Evolutionary conservation across 1,284 basidiomycete species (phyloP), one percentile per base, ranked within the genome.

Genomic region (Neolentinus lepideus): DNA sequence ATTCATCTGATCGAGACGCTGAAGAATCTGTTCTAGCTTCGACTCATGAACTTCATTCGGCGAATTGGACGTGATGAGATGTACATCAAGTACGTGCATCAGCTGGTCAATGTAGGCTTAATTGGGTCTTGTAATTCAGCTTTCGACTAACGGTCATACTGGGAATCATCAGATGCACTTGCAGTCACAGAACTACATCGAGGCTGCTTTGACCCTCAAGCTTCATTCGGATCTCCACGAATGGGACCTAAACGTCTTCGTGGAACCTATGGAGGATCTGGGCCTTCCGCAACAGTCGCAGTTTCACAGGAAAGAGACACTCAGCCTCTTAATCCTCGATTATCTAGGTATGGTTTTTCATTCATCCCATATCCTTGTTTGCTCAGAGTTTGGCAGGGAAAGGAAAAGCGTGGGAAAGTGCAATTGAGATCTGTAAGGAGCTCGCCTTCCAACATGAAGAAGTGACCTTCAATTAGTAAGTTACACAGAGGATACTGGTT

Each of bases 331-430:
- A 55, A 92, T 92, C 58, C 76, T 95, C 43, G 92, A 94, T 67
- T 93, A 93, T 64, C 80, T 94, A 21, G 91, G 91, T 90, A 59
- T 61, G 71, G 57, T 24, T 10, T 47, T 25, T n/a, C 36, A 36
- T 1, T 33, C 33, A 25, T 52, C 16, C 22, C 51, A 22, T 22
- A 22, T 52, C 21, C 9, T 11, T 47, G 29, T 4, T 46, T 54
- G 22, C 52, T 50, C 54, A 33, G 38, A 25, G 45, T 38, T 33
- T 57, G 52, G 33, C 60, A 92, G 92, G 91, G 54, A 92, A 94
- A 70, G 96, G 95, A 1, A 94, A 96, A 66, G 94, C 96, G 2
- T 98, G 94, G 84, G 96, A 99, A 71, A 89, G 84, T 55, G 94
- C 94, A 1, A 84, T 97, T 53, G 90, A 93, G 58, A 90, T 98